A percentile compares a stretch with the other conserved stretches of the same genome.
Evolutionary conservation across 2,329 filamentous ascomycete species (phyloP).

Genomic region (Trichophyton verrucosum): DNA sequence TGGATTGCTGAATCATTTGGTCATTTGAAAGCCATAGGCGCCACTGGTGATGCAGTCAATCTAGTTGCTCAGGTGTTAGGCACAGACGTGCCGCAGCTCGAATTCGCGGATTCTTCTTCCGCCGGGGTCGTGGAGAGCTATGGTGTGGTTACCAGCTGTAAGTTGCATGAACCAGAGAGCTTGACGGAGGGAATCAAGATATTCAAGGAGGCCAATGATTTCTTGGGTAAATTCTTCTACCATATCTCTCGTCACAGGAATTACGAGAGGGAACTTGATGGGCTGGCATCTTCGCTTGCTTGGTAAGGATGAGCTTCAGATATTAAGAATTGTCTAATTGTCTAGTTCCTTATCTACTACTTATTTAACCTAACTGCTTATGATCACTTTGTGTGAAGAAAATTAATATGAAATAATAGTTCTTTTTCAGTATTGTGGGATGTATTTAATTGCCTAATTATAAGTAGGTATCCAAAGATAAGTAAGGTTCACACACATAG

Average conservation of each 20-base stretch:
- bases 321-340: not conserved
- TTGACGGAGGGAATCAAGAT: conserved; percentile 52
- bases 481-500: not conserved
- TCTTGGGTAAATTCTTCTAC: conserved; percentile 58
- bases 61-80: conserved; percentile 42
- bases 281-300: conserved; percentile 53
- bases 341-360: not conserved
- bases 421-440: no score
- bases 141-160: conserved; percentile 59
- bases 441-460: no score
- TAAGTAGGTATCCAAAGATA: no score
- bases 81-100: conserved; percentile 35
- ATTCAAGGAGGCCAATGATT: conserved; percentile 54
- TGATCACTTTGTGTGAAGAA: not conserved
- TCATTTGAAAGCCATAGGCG: conserved; percentile 67
- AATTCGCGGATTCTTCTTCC: conserved; percentile 38
- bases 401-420: not conserved
- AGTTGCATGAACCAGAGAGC: conserved; percentile 41
- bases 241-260: conserved; percentile 60
- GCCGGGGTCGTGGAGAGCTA: conserved; percentile 53
- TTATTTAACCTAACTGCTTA: not conserved
- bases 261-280: conserved; percentile 61
- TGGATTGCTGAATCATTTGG: conserved; percentile 72
- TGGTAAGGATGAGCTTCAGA: conserved; percentile 40
- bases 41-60: conserved; percentile 57